phyloP scores from a whole-genome alignment of 257 asterid species.

The Jacaranda copaia region DNA sequence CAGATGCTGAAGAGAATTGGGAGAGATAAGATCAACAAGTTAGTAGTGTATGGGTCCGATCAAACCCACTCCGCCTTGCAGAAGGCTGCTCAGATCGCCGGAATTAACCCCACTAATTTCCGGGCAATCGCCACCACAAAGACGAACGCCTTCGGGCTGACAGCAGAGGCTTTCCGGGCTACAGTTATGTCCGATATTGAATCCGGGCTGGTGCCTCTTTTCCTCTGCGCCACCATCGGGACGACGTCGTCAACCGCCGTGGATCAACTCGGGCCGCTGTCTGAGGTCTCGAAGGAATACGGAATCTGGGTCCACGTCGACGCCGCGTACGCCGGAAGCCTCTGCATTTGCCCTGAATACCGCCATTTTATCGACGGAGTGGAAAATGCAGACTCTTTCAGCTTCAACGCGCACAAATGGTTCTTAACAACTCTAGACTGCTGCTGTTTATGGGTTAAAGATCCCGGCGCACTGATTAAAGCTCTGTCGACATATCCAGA shows the following conservation, averaged over 20 bases:
- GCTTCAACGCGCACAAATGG: conserved; percentile 88
- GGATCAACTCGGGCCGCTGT: conserved; percentile 58
- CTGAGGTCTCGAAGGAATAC: conserved; percentile 56
- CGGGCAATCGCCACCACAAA: conserved; percentile 55
- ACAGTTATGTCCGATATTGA: conserved; percentile 49
- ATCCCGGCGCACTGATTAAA: conserved; percentile 59
- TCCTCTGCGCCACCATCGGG: conserved; percentile 71
- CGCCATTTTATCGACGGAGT: conserved; percentile 74
- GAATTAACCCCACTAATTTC: conserved; percentile 54
- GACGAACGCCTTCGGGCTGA: conserved; percentile 45
- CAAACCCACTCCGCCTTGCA: conserved; percentile 75
- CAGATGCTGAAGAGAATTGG: conserved; percentile 53
- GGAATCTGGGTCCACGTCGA: conserved; percentile 79
- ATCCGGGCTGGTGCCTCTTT: conserved; percentile 62
- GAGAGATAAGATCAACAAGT: conserved; percentile 49
- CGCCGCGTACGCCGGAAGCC: conserved; percentile 86
- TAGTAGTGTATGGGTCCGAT: conserved; percentile 79
- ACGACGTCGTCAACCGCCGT: conserved; percentile 78
- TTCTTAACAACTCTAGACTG: conserved; percentile 72
- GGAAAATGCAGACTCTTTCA: conserved; percentile 71
- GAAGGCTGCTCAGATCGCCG: conserved; percentile 35
- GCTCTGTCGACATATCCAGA: conserved; percentile 65
- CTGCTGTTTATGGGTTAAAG: conserved; percentile 84
- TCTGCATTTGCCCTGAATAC: conserved; percentile 74
- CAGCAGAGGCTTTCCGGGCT: conserved; percentile 48